Evolutionary conservation across 2,329 filamentous ascomycete genomes (phyloP), one percentile per base, ranked within the genome.

Genomic region (Huntiella abstrusa): DNA sequence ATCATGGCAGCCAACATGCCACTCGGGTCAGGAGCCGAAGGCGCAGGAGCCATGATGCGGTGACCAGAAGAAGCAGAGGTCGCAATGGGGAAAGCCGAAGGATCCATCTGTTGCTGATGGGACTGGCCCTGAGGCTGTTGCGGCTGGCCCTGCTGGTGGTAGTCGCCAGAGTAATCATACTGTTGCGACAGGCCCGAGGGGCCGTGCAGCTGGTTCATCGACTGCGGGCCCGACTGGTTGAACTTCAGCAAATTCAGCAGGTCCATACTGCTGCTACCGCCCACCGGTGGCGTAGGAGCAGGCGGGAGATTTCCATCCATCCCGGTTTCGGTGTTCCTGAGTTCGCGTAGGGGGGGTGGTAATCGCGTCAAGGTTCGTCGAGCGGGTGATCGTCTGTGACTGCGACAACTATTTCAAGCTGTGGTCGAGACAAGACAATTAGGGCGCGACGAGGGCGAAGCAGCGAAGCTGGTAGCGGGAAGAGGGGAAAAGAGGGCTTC

Each of bases 171-270:
- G 41, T 53, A 53, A 51, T 53, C 50, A 50, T 61, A 59, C 17
- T 55, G 58, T 52, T 62, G 60, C 47, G 52, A 52, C 33, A 46
- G 42, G 41, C 45, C 35, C 5, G 49, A 50, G 4, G 49, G 45
- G 35, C 49, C 49, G 28, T 48, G 49, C 10, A 50, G 28, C 51
- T 59, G 52, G 13, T 55, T 50, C 41, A 57, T 55, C 46, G 53
- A 54, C 46, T 53, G 55, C 40, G 52, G 50, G 42, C 60, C 60
- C 40, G 64, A 19, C n/a, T 22, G 62, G 52, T 67, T 73, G 54
- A 75, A 76, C 64, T 77, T 77, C 57, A 78, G 67, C 47, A 77
- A 63, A 53, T 72, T 76, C 56, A 78, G 61, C 54, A 78, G 57
- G 53, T 70, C 73, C 48, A 67, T 63, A 51, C 47, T 52, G 17